Percentiles rank a stretch among this genome's conserved stretches.
These are phyloP conservation scores for Penicillium oxalicum DNA, from an alignment of 2,329 filamentous ascomycete genomes.

Conservation along the genomic window DNA sequence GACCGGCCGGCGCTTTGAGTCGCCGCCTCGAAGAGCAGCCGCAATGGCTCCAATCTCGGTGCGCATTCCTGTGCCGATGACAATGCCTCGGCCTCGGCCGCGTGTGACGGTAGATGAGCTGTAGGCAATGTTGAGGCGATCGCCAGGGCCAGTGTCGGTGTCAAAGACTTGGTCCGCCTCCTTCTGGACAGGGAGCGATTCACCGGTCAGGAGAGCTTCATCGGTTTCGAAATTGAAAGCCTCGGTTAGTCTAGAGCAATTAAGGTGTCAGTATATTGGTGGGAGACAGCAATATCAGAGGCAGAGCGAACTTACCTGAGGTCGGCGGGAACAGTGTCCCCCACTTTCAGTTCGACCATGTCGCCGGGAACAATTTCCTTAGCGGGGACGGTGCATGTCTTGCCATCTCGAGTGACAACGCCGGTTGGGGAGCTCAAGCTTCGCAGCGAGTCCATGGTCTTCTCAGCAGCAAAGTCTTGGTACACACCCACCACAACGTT, in stretches of 20 bases:
- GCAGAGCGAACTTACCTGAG: slow-evolving; percentile 40
- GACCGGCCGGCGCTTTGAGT: slow-evolving; percentile 47
- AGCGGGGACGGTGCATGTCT: slow-evolving; percentile 49
- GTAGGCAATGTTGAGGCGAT: slow-evolving; percentile 57
- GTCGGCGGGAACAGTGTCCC: slow-evolving; percentile 60
- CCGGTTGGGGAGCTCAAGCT: slow-evolving; percentile 54
- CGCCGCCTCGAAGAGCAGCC: slow-evolving; percentile 55
- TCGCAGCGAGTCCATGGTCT: slow-evolving; percentile 56
- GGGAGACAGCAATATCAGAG: too few relatives aligned
- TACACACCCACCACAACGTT: slow-evolving; percentile 57
- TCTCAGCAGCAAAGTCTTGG: slow-evolving; percentile 57
- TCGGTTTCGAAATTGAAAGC: slow-evolving; percentile 72
- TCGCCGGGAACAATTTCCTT: slow-evolving; percentile 60
- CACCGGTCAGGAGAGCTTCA: slow-evolving; percentile 58
- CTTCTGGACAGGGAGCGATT: slow-evolving; percentile 56
- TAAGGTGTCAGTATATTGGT: too few relatives aligned
- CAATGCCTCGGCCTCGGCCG: slow-evolving; percentile 54
- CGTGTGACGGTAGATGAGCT: slow-evolving; percentile 58
- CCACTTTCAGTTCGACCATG: slow-evolving; percentile 50
- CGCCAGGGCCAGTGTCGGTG: slow-evolving; percentile 51
- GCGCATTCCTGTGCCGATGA: slow-evolving; percentile 56
- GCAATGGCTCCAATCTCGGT: slow-evolving; percentile 63
- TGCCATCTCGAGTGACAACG: slow-evolving; percentile 53
- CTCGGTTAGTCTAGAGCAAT: slow-evolving; percentile 41
- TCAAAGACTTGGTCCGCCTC: slow-evolving; percentile 42